A percentile compares a stretch with the other conserved stretches of the same genome.
phyloP scores from a whole-genome alignment of 345 rosid genomes.

The Arabidopsis suecica region DNA sequence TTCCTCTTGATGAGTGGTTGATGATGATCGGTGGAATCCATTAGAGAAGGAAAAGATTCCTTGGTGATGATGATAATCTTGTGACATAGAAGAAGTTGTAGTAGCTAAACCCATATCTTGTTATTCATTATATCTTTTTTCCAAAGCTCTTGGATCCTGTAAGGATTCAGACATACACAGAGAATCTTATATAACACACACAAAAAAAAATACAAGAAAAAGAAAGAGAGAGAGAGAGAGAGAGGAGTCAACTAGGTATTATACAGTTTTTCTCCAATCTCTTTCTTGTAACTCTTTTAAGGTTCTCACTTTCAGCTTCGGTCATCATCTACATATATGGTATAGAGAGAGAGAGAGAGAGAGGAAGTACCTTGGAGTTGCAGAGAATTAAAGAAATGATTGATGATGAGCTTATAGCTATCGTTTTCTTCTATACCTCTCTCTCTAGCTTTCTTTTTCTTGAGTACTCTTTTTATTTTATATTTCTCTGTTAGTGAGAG shows the following conservation, averaged over 20 bases:
- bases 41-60: conserved; percentile 42
- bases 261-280: conserved; percentile 36
- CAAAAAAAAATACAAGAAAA: not conserved
- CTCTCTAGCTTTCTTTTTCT: conserved; percentile 49
- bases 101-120: conserved; percentile 40
- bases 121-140: conserved; percentile 23
- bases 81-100: conserved; percentile 41
- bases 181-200: conserved; percentile 23
- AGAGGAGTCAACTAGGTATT: conserved; percentile 45
- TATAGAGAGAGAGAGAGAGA: conserved; percentile 29
- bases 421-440: conserved; percentile 60
- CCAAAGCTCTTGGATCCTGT: conserved; percentile 45
- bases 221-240: conserved; percentile 24
- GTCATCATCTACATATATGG: conserved; percentile 44
- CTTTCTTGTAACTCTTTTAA: conserved; percentile 38
- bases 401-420: conserved; percentile 50
- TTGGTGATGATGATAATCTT: conserved; percentile 48
- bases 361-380: conserved; percentile 54
- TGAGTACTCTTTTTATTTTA: conserved; percentile 34
- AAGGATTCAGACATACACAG: conserved; percentile 37
- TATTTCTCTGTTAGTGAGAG: conserved; percentile 45
- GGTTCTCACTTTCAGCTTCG: conserved; percentile 44
- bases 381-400: conserved; percentile 53
- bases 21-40: conserved; percentile 38
- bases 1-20: conserved; percentile 32